Conservation (phyloP, 805 yeast genomes). For the Saturnispora hagleri region DNA sequence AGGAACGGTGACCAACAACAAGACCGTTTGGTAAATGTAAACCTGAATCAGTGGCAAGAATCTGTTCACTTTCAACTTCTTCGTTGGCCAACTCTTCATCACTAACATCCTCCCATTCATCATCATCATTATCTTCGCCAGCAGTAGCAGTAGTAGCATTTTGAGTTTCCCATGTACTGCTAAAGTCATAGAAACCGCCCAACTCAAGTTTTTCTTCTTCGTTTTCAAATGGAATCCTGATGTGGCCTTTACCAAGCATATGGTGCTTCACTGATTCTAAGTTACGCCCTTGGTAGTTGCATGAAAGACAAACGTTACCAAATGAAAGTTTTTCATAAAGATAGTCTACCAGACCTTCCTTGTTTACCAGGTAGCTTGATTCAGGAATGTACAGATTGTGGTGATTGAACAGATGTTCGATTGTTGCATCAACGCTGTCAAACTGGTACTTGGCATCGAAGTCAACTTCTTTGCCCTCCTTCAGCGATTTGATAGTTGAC, state of each 20-base stretch:
- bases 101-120: slow-evolving; percentile 28
- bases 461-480: slow-evolving; percentile 1
- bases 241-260: slow-evolving; percentile 76
- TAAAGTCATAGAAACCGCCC: slow-evolving; percentile 77
- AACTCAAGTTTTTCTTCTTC: slow-evolving; percentile 69
- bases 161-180: slow-evolving; percentile 44
- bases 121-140: slow-evolving; percentile 21
- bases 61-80: slow-evolving; percentile 25
- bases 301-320: slow-evolving; percentile 76
- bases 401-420: slow-evolving; percentile 64
- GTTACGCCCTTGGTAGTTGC: slow-evolving; percentile 76
- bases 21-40: slow-evolving; percentile 70
- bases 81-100: slow-evolving; percentile 29
- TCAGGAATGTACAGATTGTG: slow-evolving; percentile 93
- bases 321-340: slow-evolving; percentile 73
- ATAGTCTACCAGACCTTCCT: slow-evolving; percentile 63
- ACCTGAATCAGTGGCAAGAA: slow-evolving; percentile 43
- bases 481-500: slow-evolving; percentile 1
- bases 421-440: slow-evolving; percentile 32
- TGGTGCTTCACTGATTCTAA: slow-evolving; percentile 86
- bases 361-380: slow-evolving; percentile 53
- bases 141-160: slow-evolving; percentile 27
- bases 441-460: slow-evolving; percentile 20
- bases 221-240: slow-evolving; percentile 79
- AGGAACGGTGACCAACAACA: slow-evolving; percentile 72